Evolutionary conservation across 768 basidiomycete genomes (phyloP), one percentile per base, ranked within the genome.

Genomic region (Sistotremastrum suecicum): DNA sequence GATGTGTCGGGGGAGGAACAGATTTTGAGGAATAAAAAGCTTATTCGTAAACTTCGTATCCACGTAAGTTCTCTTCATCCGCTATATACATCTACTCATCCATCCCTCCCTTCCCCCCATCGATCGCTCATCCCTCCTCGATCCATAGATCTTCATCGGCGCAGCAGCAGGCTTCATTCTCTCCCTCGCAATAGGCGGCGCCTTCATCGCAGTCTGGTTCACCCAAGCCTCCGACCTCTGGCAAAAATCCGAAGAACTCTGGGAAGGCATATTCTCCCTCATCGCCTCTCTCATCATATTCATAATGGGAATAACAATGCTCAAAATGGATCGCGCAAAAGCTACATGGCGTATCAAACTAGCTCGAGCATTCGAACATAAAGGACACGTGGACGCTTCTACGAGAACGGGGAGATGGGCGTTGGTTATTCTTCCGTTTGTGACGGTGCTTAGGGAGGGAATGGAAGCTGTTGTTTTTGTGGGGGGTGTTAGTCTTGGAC

Each of bases 301-400:
- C 60, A 68, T 83, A 58, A 94, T 97, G 89, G 91, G 88, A 3
- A 57, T 97, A 36, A 82, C 83, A 34, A 92, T 98, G 84, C 76
- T 99, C 49, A 90, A 87, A 59, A 80, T 99, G 75, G 92, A 98
- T 61, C 72, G 82, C 56, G 83, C 94, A 7, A 85, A 89, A 60
- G 74, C 82, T n/a, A 90, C 87, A 62, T 99, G 94, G 94, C 76
- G 87, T 52, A 63, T 87, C 57, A 95, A 94, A 67, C 77, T 98
- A 41, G 70, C 78, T 46, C 68, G 67, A 8, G 84, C 91, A 0
- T 95, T 97, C 64, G 66, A 70, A 28, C n/a, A 48, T 37, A 35
- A 40, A 39, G 47, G 47, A 66, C 76, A 66, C 12, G 68, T 66
- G 39, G 74, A 78, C 43, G 61, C 69, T 3, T 54, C 66, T 5